Conservation (phyloP, 495 filamentous ascomycete species). For the Cercophora sp. region DNA sequence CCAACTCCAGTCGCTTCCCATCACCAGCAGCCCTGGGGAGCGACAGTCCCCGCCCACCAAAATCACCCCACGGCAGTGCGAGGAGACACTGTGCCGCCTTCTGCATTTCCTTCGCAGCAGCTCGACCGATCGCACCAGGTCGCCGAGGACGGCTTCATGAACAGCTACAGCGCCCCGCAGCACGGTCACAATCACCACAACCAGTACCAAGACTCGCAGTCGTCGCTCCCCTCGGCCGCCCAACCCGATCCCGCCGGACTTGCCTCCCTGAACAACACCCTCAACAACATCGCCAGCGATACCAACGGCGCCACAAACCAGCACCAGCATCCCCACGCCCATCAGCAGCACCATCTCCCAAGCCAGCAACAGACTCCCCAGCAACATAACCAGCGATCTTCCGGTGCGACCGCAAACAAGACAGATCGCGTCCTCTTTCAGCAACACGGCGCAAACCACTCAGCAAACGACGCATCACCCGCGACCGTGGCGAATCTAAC, state of each 20-base stretch:
- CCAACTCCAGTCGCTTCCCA: slow-evolving; percentile 15
- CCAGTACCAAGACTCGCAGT: slow-evolving; percentile 28
- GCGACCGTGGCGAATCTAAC: slow-evolving; percentile 34
- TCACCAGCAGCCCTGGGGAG: slow-evolving; percentile 20
- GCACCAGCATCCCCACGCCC: slow-evolving; percentile 21
- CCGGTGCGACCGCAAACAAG: slow-evolving; percentile 18
- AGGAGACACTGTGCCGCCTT: slow-evolving; percentile 30
- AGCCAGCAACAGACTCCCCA: slow-evolving; percentile 16
- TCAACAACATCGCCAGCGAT: slow-evolving; percentile 24
- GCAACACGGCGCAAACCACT: slow-evolving; percentile 31
- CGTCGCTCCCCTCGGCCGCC: slow-evolving; percentile 22
- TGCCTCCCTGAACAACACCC: slow-evolving; percentile 19
- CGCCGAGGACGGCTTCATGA: slow-evolving; percentile 31
- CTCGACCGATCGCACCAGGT: slow-evolving; percentile 31
- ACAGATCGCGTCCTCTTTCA: slow-evolving; percentile 28
- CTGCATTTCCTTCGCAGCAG: slow-evolving; percentile 30
- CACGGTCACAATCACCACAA: no score
- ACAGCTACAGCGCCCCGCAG: slow-evolving; percentile 26
- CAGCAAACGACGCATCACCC: slow-evolving; percentile 31
- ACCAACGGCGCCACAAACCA: slow-evolving; percentile 1
- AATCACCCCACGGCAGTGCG: slow-evolving; percentile 29
- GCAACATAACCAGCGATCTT: slow-evolving; percentile 24
- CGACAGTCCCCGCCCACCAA: no score
- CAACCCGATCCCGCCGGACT: slow-evolving; percentile 25
- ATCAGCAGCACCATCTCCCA: slow-evolving; percentile 21